Percentiles rank a stretch among this genome's conserved stretches.
phyloP scores from a whole-genome alignment of 129 eudicot species.

The Flaveria linearis region DNA sequence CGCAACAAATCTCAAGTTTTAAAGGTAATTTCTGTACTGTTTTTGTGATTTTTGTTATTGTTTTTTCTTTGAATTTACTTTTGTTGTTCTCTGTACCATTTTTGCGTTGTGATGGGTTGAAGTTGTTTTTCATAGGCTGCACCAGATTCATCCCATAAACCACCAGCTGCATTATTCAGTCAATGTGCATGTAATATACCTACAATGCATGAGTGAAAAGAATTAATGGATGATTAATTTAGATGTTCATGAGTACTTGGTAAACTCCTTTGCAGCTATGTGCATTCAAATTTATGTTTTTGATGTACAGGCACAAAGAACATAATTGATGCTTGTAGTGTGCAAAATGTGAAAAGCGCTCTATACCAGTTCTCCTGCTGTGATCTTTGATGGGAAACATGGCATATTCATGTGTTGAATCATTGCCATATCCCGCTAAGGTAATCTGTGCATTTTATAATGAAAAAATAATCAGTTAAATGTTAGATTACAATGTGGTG shows the following conservation, averaged over 20 bases:
- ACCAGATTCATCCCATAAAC: conserved; percentile 83
- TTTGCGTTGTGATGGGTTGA: conserved; percentile 80
- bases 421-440: conserved; percentile 84
- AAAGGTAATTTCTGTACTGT: conserved; percentile 44
- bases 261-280: conserved; percentile 3
- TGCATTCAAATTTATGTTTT: not conserved
- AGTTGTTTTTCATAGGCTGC: conserved; percentile 98
- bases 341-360: conserved; percentile 75
- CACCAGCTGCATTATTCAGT: conserved; percentile 79
- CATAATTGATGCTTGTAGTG: conserved; percentile 83
- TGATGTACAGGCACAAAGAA: conserved; percentile 72
- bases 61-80: conserved; percentile 13
- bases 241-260: not conserved
- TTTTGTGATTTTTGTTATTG: not conserved
- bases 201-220: not conserved
- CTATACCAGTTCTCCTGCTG: conserved; percentile 92
- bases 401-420: conserved; percentile 65
- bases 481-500: not conserved
- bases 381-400: conserved; percentile 76
- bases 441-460: conserved; percentile 34
- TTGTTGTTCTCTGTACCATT: not conserved
- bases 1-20: no score
- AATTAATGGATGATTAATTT: conserved; percentile 2
- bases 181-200: conserved; percentile 61
- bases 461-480: not conserved